Base-by-base conservation (phyloP, 768 basidiomycete species). In the Chiua virens region DNA sequence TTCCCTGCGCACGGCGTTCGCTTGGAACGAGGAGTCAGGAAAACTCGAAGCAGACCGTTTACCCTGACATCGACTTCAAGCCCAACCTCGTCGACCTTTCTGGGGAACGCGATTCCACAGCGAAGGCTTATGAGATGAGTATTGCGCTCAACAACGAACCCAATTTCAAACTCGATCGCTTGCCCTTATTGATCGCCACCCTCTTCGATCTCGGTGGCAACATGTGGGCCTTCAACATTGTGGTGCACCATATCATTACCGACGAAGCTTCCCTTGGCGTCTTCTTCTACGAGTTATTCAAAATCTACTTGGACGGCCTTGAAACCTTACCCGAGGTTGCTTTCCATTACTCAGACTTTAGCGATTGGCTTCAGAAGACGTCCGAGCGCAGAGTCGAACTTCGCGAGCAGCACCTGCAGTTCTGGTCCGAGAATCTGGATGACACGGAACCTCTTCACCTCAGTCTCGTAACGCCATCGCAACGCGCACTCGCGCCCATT, bases 111-210 rank as follows among this genome's bases (percentile, higher is more conserved):
- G 58, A 68, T 28, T 50, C 67, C 1, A 27, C 44, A 5, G 43
- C 62, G 13, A 66, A 64, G 45, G 67, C 66, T 21, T 67, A 69
- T 27, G 60, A 68, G 32, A 69, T 68, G 56, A 57, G 67, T 36
- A 35, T 64, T n/a, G 60, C 48, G 13, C 47, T 59, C 38, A 61
- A 62, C 34, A 58, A 58, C 15, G 52, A 55, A 1, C 66, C 67
- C 15, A 47, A 58, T 30, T 66, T 67, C 54, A 57, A 44, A 13
- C 49, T 66, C 3, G 67, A 68, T 47, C 61, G 54, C 17, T 34
- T 66, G 0, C 66, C 66, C 5, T 45, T 67, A 25, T 18, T 67
- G 17, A 56, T 58, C 28, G 56, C 60, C 5, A 66, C 60, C 11
- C 62, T 67, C 62, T 68, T 66, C 42, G 50, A 61, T 37, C 56